Evolutionary conservation across 2,329 filamentous ascomycete species (phyloP), one percentile per base, ranked within the genome.

Genomic region (Alternaria ventricosa): DNA sequence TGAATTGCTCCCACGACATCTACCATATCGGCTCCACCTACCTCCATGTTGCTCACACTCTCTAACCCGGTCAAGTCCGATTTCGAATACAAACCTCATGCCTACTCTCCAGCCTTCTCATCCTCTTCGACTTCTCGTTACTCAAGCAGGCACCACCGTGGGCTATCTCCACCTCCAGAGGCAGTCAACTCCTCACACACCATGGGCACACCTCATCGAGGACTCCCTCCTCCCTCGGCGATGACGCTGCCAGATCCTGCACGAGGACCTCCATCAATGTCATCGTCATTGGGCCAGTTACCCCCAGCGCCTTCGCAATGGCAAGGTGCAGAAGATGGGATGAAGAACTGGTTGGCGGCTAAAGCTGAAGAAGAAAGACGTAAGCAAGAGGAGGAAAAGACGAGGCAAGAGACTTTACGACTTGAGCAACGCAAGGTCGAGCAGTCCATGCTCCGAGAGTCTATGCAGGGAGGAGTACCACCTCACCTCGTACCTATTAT

Each of bases 371-470:
- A 86, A 73, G 84, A 86, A 64, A 83, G 81, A 75, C 79, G 83
- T 61, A 84, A 82, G 75, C 84, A 86, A 76, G 85, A 86, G 73
- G 84, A 86, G 71, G 84, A 86, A 68, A 84, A 80, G 76, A 86
- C 84, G 53, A 81, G 82, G 64, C 85, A 87, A 71, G 84, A 86
- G 70, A 78, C 77, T 18, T 74, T 84, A 51, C 76, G 79, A 64
- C 76, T 86, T 49, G 84, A 86, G 72, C 84, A 85, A 68, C 83
- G 84, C 56, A 83, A 82, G 61, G 83, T 86, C 61, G 85, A 87
- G 71, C 82, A 85, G 70, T 80, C 82, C 18, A 86, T 87, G 81
- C 74, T 87, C 64, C 80, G 82, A 51, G 84, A 86, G 63, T 85
- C 84, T 18, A 81, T 86, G 72, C 81, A 82, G 64, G 82, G 83